Percentiles rank a stretch among this genome's conserved stretches.
Conservation (phyloP, 257 asterid genomes). For the Ballota nigra region DNA sequence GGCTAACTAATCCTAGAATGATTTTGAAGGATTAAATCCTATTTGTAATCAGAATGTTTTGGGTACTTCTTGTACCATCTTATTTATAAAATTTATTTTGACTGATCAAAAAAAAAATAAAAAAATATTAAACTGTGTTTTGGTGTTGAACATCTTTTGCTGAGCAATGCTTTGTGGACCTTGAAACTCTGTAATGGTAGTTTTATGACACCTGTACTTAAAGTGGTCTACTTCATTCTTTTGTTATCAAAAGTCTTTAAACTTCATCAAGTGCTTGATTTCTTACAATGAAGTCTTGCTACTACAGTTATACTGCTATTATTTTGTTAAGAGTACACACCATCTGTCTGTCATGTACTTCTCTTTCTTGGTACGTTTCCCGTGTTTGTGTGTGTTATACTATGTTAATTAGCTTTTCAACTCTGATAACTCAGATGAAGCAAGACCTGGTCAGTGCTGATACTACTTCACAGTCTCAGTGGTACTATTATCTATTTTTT, state of each 20-base stretch:
- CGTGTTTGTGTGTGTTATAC: background rate
- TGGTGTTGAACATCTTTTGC: background rate
- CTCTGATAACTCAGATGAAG: constrained; percentile 51
- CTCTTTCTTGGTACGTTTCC: background rate
- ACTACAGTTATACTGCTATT: background rate
- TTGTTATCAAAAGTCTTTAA: background rate
- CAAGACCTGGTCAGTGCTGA: constrained; percentile 25
- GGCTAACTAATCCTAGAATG: too few species aligned
- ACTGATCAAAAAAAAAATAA: too few species aligned
- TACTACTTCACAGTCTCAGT: constrained; percentile 26
- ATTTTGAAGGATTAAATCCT: too few species aligned
- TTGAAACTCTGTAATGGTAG: background rate
- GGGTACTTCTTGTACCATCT: too few species aligned
- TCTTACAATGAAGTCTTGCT: background rate
- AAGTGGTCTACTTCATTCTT: background rate
- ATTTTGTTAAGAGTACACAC: background rate
- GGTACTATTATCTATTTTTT: constrained; percentile 32
- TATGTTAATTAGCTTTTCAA: background rate
- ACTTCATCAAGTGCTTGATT: background rate
- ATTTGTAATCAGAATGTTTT: too few species aligned
- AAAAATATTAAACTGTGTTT: background rate
- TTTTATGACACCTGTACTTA: background rate
- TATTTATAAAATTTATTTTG: too few species aligned
- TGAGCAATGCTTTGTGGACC: background rate
- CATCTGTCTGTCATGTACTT: background rate